Conservation (phyloP, 2,329 filamentous ascomycete species). For the Colletotrichum sp. region DNA sequence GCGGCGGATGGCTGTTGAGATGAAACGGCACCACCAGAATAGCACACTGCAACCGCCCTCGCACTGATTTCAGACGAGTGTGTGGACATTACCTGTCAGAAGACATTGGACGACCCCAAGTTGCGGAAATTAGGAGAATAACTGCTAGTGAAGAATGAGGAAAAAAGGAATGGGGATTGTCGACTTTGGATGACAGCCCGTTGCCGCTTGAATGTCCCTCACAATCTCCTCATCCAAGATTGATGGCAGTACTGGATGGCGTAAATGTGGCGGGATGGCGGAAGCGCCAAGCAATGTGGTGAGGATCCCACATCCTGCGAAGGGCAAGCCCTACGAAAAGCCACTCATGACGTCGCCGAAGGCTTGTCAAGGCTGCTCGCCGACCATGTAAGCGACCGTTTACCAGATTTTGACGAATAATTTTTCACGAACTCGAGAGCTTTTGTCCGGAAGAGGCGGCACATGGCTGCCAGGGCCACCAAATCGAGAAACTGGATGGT, state of each 20-base stretch:
- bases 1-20: neutral
- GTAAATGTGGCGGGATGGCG: slow-evolving; percentile 4
- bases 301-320: neutral
- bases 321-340: neutral
- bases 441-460: neutral
- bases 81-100: neutral
- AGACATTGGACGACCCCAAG: slow-evolving; percentile 12
- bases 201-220: neutral
- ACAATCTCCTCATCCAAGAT: neutral
- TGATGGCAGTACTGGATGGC: neutral
- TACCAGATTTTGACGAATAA: neutral
- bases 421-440: neutral
- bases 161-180: neutral
- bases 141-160: neutral
- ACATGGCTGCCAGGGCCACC: neutral
- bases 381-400: neutral
- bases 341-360: neutral
- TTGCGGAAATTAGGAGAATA: neutral
- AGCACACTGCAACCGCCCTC: neutral
- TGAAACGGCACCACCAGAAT: slow-evolving; percentile 1
- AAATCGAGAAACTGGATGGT: neutral
- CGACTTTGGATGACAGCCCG: slow-evolving; percentile 4
- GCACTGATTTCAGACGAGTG: slow-evolving; percentile 11
- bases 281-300: neutral
- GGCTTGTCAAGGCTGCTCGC: neutral